Evolutionary conservation across 306 rosid genomes (phyloP), one percentile per base, ranked within the genome.

Genomic region (Trichosanthes truncata): DNA sequence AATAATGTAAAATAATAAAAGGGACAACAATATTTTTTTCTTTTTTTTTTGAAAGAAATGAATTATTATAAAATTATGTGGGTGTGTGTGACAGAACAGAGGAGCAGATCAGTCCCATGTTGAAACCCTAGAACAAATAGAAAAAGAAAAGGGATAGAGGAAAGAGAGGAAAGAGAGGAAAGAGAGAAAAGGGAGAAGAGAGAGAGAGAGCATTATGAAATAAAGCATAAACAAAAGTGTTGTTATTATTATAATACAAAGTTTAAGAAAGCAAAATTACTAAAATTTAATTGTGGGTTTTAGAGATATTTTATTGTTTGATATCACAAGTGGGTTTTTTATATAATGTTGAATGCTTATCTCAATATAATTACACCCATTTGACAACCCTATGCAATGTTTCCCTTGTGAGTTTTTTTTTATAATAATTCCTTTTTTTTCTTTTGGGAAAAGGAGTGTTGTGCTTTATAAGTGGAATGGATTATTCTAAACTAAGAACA

Each of bases 1-100:
- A 68, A 68, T 78, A 78, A 59, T 59, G 74, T 78, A 78, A 56
- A 78, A 78, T 78, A 78, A 78, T 78, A 48, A 79, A 61, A 79
- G 63, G 62, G 48, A 26, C 72, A 13, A 46, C 40, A 60, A 72
- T 66, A 69, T 69, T 10, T 2, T 41, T 31, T 31, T 29, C 0
- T 31, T 29, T 15, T 61, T 5, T 33, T 65, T 65, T 31, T 45
- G 10, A 20, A 45, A 59, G 71, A 2, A 21, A 40, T 60, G 17
- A 31, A 59, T 61, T 40, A 48, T 45, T 78, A 38, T 25, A 40
- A 60, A n/a, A 36, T 61, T 62, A 56, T 63, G 23, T 41, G 59
- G 74, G 45, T 46, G 13, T 40, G 67, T 40, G 81, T 45, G 81
- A 61, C 40, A 49, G 29, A 48, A 29, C 15, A 41, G 78, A 52